phyloP scores from a whole-genome alignment of 2,329 filamentous ascomycete genomes.

The Byssochlamys sp. region DNA sequence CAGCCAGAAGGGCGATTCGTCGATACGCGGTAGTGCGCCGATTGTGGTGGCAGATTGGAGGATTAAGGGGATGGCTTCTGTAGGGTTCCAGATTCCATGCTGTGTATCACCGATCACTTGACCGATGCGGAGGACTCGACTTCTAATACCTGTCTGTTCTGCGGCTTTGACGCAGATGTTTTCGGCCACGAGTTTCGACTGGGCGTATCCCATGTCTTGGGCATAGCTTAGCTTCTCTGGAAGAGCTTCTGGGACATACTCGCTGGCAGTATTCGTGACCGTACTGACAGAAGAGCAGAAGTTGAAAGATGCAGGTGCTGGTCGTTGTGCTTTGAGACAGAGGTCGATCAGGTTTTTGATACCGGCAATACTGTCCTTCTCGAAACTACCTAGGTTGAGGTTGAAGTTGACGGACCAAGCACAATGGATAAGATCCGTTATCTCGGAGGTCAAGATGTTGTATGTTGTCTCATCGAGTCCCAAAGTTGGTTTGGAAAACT shows the following conservation, averaged over 20 bases:
- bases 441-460: slow-evolving; percentile 30
- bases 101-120: slow-evolving; percentile 43
- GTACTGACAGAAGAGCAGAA: slow-evolving; percentile 45
- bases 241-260: slow-evolving; percentile 26
- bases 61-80: slow-evolving; percentile 46
- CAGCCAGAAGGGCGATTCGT: slow-evolving; percentile 37
- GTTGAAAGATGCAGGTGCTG: slow-evolving; percentile 33
- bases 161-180: slow-evolving; percentile 29
- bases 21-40: slow-evolving; percentile 37
- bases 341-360: slow-evolving; percentile 36
- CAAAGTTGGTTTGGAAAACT: slow-evolving; percentile 40
- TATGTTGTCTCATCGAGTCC: slow-evolving; percentile 40
- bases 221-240: slow-evolving; percentile 29
- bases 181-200: slow-evolving; percentile 36
- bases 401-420: slow-evolving; percentile 60
- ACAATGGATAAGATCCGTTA: slow-evolving; percentile 50
- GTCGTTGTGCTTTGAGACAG: slow-evolving; percentile 22
- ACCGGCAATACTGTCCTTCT: slow-evolving; percentile 43
- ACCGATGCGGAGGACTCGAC: slow-evolving; percentile 39
- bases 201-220: slow-evolving; percentile 36
- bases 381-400: slow-evolving; percentile 47
- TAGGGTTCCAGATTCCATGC: slow-evolving; percentile 43
- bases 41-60: slow-evolving; percentile 38
- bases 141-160: slow-evolving; percentile 19
- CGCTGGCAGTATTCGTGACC: slow-evolving; percentile 24